These are phyloP conservation scores for Alternaria dauci DNA, from an alignment of 2,329 filamentous ascomycete genomes.

Conservation along the genomic window DNA sequence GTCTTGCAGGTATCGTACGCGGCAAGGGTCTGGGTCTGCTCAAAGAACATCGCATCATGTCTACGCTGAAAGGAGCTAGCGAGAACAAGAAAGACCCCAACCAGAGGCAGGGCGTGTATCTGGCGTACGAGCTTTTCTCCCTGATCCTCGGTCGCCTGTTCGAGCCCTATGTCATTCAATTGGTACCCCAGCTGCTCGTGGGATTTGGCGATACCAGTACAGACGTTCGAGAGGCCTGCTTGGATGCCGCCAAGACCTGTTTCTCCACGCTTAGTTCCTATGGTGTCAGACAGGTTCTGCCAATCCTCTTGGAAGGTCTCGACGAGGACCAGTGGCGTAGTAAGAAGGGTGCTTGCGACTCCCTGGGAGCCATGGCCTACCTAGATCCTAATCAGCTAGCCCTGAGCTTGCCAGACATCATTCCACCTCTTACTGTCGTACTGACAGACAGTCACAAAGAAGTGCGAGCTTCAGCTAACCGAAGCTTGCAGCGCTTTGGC, in stretches of 20 bases:
- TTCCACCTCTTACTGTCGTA: constrained; percentile 91
- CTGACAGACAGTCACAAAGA: constrained; percentile 99
- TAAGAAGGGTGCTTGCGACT: constrained; percentile 97
- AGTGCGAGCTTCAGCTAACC: constrained; percentile 88
- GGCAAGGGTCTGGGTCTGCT: constrained; percentile 86
- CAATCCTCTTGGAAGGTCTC: constrained; percentile 87
- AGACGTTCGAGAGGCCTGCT: constrained; percentile 90
- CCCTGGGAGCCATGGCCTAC: constrained; percentile 97
- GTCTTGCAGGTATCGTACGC: constrained; percentile 85
- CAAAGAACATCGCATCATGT: constrained; percentile 85
- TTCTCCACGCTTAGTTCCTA: constrained; percentile 94
- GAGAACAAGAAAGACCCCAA: constrained; percentile 95
- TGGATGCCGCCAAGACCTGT: constrained; percentile 92
- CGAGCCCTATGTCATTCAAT: constrained; percentile 95
- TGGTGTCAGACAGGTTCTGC: constrained; percentile 93
- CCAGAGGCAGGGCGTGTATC: constrained; percentile 84
- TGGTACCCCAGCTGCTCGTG: constrained; percentile 87
- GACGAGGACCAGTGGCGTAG: constrained; percentile 98
- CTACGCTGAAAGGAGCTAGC: constrained; percentile 78
- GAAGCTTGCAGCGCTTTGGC: constrained; percentile 95
- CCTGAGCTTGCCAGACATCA: constrained; percentile 91
- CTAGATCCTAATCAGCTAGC: constrained; percentile 95
- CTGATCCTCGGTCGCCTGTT: constrained; percentile 86
- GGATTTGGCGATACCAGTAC: constrained; percentile 89
- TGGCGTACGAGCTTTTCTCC: constrained; percentile 91